Percentiles rank a stretch among this genome's conserved stretches.
phyloP scores from a whole-genome alignment of 371 early-diverging fungal species.

The Zychaea mexicana region DNA sequence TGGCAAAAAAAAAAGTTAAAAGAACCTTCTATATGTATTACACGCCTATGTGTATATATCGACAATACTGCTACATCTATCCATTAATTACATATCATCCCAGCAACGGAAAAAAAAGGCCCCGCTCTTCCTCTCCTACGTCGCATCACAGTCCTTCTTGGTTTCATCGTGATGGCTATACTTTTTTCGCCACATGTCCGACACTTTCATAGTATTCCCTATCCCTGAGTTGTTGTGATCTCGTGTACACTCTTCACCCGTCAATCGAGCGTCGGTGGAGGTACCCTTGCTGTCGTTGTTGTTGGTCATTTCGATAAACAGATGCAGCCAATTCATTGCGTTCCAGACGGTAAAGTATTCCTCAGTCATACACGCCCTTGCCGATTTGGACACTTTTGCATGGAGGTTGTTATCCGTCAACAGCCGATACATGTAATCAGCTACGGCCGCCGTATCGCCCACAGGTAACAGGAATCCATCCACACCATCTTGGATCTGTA shows the following conservation, averaged over 20 bases:
- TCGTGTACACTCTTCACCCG: too few species aligned
- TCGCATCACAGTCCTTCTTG: too few species aligned
- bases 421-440: conserved; percentile 55
- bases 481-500: conserved; percentile 68
- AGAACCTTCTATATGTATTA: too few species aligned
- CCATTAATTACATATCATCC: background rate
- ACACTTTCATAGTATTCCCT: conserved; percentile 32
- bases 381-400: conserved; percentile 41
- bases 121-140: background rate
- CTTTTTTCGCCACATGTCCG: conserved; percentile 34
- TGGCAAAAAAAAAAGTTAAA: too few species aligned
- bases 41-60: too few species aligned
- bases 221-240: conserved; percentile 20
- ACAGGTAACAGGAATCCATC: conserved; percentile 72
- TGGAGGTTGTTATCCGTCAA: conserved; percentile 50
- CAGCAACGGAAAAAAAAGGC: background rate
- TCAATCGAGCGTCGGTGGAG: too few species aligned
- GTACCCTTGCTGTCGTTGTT: conserved; percentile 14
- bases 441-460: conserved; percentile 63
- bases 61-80: too few species aligned
- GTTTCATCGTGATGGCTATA: conserved; percentile 21
- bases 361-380: conserved; percentile 52
- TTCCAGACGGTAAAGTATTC: conserved; percentile 75
- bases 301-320: conserved; percentile 49
- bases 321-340: conserved; percentile 68